Evolutionary conservation across 2,329 filamentous ascomycete species (phyloP), one percentile per base, ranked within the genome.

Genomic region (Didymella glomerata): DNA sequence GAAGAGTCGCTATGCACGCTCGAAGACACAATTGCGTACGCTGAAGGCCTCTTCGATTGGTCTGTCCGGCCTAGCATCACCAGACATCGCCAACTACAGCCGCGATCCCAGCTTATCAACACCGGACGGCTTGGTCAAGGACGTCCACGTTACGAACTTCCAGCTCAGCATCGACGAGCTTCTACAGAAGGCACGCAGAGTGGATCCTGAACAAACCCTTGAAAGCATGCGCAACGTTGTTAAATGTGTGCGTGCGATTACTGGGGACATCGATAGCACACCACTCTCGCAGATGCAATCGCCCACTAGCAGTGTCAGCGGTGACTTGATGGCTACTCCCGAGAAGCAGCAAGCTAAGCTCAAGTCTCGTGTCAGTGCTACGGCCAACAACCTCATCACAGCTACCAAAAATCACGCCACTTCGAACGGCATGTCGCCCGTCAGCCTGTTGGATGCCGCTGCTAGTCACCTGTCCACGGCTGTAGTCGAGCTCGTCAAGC

Each of bases 321-420:
- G 73, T 9, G 74, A 76, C 48, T 57, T 70, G 14, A 36, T 68
- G 22, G 48, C 57, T 18, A 75, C 62, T 27, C 72, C 72, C 7
- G 74, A 78, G 38, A 77, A 71, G 81, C 85, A 89, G 62, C 87
- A 88, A 64, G 81, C 83, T 27, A 92, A 89, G 76, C 84, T 96
- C 61, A 96, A 92, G 78, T 85, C 86, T 48, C 89, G 90, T 58
- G 90, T 98, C 3, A 96, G 93, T n/a, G 90, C 90, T 2, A 96
- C 94, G 1, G 93, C 95, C 48, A 98, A 98, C 82, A 95, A 94
- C 72, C 83, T 99, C 57, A 97, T 98, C 70, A 98, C 94, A 2
- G 92, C 94, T 1, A 90, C 92, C 32, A 97, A 96, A 80, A 97
- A 97, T 73, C 97, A 95, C 76, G 89, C 91, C 32, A 85, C 87